Evolutionary conservation across 768 basidiomycete genomes (phyloP).

Genomic region (Phaeotremella fagi): DNA sequence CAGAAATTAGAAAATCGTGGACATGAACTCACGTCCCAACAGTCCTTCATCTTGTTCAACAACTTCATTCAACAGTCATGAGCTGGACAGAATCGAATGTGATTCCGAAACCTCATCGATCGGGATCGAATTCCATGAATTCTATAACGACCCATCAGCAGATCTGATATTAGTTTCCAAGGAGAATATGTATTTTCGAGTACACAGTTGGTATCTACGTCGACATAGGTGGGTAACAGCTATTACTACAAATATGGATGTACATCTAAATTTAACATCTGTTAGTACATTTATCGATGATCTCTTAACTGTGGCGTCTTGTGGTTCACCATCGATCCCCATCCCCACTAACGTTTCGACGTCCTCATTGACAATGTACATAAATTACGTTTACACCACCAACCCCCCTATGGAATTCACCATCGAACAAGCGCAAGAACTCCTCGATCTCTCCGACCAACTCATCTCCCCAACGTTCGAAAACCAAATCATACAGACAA

Average conservation of each 20-base stretch:
- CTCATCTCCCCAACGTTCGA: background rate
- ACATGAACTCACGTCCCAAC: too few species aligned
- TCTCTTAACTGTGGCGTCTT: background rate
- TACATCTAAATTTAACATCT: background rate
- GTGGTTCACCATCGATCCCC: background rate
- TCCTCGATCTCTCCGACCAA: background rate
- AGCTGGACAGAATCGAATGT: too few species aligned
- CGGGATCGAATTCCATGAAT: background rate
- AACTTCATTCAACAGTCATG: too few species aligned
- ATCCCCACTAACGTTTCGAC: background rate
- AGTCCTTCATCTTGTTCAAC: too few species aligned
- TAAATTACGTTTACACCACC: background rate
- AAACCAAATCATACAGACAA: background rate
- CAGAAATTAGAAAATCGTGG: too few species aligned
- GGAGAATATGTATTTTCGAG: background rate
- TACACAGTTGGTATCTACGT: background rate
- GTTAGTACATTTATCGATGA: background rate
- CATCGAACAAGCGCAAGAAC: too few species aligned
- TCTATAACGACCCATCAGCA: background rate
- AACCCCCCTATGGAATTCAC: background rate
- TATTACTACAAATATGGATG: too few species aligned
- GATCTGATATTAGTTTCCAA: background rate
- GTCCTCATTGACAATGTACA: background rate
- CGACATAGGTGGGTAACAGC: background rate
- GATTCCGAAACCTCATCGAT: too few species aligned